These are phyloP conservation scores for Fistulifera solaris DNA, from an alignment of 108 stramenopile genomes.

Conservation along the genomic window DNA sequence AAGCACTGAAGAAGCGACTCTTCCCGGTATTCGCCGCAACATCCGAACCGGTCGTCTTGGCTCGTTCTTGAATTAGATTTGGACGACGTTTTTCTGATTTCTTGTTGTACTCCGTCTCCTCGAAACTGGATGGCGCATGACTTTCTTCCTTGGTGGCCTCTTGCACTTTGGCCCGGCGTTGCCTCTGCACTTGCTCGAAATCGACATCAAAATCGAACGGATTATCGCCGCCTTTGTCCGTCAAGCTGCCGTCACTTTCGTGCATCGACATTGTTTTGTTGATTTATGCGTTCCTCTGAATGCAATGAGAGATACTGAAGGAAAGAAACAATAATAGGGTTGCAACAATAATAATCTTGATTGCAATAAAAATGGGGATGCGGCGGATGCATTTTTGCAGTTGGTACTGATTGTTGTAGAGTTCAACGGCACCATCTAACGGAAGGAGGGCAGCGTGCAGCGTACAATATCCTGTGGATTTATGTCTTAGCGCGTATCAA, in stretches of 20 bases:
- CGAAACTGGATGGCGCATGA: slow-evolving; percentile 14
- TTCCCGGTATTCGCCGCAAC: not conserved
- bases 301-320: too few relatives aligned
- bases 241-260: not conserved
- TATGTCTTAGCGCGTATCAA: too few relatives aligned
- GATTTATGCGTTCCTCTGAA: too few relatives aligned
- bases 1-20: too few relatives aligned
- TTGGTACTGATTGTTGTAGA: too few relatives aligned
- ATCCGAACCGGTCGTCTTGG: slow-evolving; percentile 11
- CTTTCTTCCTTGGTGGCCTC: slow-evolving; percentile 5
- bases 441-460: too few relatives aligned
- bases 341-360: too few relatives aligned
- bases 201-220: slow-evolving; percentile 43
- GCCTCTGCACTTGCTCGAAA: slow-evolving; percentile 33
- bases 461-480: too few relatives aligned
- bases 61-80: slow-evolving; percentile 3
- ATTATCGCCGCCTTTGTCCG: slow-evolving; percentile 5
- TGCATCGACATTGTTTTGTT: not conserved
- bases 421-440: too few relatives aligned
- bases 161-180: slow-evolving; percentile 31
- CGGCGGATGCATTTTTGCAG: too few relatives aligned
- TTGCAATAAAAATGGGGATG: too few relatives aligned
- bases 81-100: slow-evolving; percentile 1
- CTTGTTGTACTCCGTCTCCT: slow-evolving; percentile 23
- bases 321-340: too few relatives aligned